Base-by-base conservation (phyloP, 768 basidiomycete genomes). In the Mycena capillaripes region DNA sequence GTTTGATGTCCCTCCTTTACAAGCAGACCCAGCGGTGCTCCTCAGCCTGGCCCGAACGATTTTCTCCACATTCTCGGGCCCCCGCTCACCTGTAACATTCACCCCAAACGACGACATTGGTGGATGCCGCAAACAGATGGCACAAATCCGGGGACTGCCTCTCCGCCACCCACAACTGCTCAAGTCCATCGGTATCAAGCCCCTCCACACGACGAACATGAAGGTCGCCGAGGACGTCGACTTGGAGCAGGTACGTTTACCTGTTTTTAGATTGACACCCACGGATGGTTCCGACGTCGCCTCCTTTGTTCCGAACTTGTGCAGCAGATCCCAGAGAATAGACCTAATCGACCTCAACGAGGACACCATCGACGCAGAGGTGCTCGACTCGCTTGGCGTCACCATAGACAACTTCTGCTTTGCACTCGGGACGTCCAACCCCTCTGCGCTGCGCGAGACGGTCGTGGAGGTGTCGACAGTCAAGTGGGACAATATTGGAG, bases 371-470 rank as follows among this genome's bases (percentile, higher is more conserved):
- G 98, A 99, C 78, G 98, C 98, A 10, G 98, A 99, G 83, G 97
- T 99, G 2, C 93, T 99, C 65, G 98, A 99, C 84, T 95, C 97
- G 8, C 94, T 99, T 58, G 98, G 98, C 75, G 97, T 99, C 76
- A 99, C 98, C 32, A 98, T 98, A 97, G 98, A 99, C 79, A 99
- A 99, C 89, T 99, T 99, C 96, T 93, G 97, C 70, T 99, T 98
- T 82, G 98, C 98, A 5, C 93, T 99, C 67, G 98, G 98, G 69
- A 91, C 93, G 32, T 97, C 97, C 78, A 99, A 99, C 85, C 98
- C 98, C 32, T 99, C 98, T 21, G 98, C 98, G 17, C 93, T 99
- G 59, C 95, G 98, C 82, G 98, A 99, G 88, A 99, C 98, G 42
- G 97, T 99, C 55, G 97, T 99, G 83, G 98, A 99, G 84, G 97